These are phyloP conservation scores for Diutina sp. DNA, from an alignment of 1,139 yeast species.

Conservation along the genomic window DNA sequence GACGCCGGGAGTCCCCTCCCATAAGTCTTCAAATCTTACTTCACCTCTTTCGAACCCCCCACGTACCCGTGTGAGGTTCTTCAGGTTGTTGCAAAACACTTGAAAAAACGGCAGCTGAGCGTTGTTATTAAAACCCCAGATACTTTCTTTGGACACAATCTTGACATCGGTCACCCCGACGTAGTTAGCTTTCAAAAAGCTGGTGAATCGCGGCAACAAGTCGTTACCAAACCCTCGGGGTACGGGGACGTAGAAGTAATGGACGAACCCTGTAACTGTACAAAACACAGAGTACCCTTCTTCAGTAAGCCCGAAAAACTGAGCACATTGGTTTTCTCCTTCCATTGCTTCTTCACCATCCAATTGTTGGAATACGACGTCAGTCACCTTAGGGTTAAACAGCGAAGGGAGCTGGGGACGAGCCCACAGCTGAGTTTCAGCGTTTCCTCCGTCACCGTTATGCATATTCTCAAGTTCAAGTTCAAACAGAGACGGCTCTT, in stretches of 20 bases:
- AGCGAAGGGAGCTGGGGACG: constrained; percentile 38
- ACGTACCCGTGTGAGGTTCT: constrained; percentile 53
- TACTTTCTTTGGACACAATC: constrained; percentile 60
- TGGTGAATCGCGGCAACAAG: constrained; percentile 35
- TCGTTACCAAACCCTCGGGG: constrained; percentile 62
- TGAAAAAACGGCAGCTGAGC: constrained; percentile 70
- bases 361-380: constrained; percentile 76
- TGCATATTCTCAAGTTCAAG: constrained; percentile 52
- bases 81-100: constrained; percentile 53
- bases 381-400: constrained; percentile 27
- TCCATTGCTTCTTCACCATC: constrained; percentile 80
- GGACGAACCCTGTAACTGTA: constrained; percentile 78
- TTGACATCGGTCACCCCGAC: constrained; percentile 54
- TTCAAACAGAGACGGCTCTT: constrained; percentile 30
- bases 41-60: constrained; percentile 79
- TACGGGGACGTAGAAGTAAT: constrained; percentile 86
- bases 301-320: constrained; percentile 86
- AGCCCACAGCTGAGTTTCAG: constrained; percentile 46
- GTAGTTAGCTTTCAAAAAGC: constrained; percentile 36
- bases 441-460: constrained; percentile 16
- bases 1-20: constrained; percentile 40
- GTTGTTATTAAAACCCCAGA: constrained; percentile 89
- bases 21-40: constrained; percentile 48
- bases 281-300: constrained; percentile 84
- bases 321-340: constrained; percentile 48